Evolutionary conservation across 2,329 filamentous ascomycete species (phyloP).

Genomic region (Epicoccum sorghinum): DNA sequence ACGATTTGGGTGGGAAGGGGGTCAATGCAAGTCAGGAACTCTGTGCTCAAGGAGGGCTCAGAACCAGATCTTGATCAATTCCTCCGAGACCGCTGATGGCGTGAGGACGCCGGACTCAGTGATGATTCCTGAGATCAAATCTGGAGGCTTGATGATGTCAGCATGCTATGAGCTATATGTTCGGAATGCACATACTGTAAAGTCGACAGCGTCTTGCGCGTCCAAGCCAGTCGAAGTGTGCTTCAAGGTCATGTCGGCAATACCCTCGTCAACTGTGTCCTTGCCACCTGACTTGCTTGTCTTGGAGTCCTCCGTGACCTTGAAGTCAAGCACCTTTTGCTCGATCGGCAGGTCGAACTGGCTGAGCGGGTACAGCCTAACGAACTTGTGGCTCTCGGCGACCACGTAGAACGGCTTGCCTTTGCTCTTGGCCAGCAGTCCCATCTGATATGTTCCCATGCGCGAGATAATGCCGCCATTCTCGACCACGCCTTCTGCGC

Average conservation of each 20-base stretch:
- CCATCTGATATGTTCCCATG: conserved; percentile 86
- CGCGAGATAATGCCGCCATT: conserved; percentile 92
- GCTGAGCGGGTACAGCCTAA: conserved; percentile 80
- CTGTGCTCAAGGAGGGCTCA: conserved; percentile 33
- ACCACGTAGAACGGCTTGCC: conserved; percentile 88
- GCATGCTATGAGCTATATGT: neutral
- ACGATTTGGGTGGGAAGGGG: neutral
- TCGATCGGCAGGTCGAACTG: conserved; percentile 82
- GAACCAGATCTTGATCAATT: conserved; percentile 69
- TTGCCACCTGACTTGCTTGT: conserved; percentile 31
- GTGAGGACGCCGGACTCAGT: conserved; percentile 77
- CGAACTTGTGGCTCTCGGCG: conserved; percentile 96
- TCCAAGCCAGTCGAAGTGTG: conserved; percentile 29
- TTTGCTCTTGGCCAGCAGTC: conserved; percentile 74
- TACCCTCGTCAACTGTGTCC: conserved; percentile 53
- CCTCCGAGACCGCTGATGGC: conserved; percentile 72
- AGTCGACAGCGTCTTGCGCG: conserved; percentile 67
- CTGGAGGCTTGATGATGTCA: conserved; percentile 61
- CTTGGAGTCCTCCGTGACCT: conserved; percentile 54
- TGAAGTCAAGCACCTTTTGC: conserved; percentile 78
- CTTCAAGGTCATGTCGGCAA: conserved; percentile 39
- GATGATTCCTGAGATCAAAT: conserved; percentile 73
- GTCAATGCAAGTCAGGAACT: conserved; percentile 12
- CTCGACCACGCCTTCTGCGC: conserved; percentile 84
- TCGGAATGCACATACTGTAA: conserved; percentile 60